Evolutionary conservation across 1,139 yeast genomes (phyloP).

Genomic region (Petasospora rhodanensis): DNA sequence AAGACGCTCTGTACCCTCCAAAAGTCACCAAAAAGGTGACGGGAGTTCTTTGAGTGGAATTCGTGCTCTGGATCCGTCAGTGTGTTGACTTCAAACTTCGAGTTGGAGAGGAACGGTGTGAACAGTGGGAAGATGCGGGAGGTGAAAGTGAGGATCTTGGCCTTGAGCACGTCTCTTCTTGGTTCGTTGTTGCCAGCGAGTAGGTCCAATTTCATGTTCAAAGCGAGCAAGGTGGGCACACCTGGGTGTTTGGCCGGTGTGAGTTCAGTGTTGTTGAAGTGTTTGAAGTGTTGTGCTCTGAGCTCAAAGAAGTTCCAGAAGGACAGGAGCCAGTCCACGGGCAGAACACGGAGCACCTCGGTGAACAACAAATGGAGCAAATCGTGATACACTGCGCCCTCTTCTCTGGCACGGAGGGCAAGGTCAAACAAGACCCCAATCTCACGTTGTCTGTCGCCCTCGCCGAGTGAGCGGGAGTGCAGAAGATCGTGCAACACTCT

Average conservation of each 20-base stretch:
- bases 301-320: conserved; percentile 21
- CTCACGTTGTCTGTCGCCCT: too few relatives aligned
- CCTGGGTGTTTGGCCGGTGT: conserved; percentile 12
- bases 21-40: conserved; percentile 3
- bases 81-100: conserved; percentile 13
- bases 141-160: conserved; percentile 15
- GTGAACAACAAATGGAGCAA: conserved; percentile 12
- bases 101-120: conserved; percentile 13
- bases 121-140: conserved; percentile 14
- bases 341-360: conserved; percentile 8
- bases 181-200: conserved; percentile 16
- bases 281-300: conserved; percentile 9
- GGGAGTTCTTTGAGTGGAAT: not conserved
- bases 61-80: conserved; percentile 12
- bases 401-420: conserved; percentile 12
- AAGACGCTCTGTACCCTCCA: too few relatives aligned
- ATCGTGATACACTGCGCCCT: conserved; percentile 8
- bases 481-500: not conserved
- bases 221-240: conserved; percentile 10
- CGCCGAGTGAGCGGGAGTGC: too few relatives aligned
- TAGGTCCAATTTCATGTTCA: conserved; percentile 16
- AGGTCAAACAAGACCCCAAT: conserved; percentile 20
- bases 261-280: not conserved
- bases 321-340: conserved; percentile 15
- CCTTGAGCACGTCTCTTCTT: conserved; percentile 16